Conservation (phyloP, 164 flowering plant species). For the Aristolochia californica region DNA sequence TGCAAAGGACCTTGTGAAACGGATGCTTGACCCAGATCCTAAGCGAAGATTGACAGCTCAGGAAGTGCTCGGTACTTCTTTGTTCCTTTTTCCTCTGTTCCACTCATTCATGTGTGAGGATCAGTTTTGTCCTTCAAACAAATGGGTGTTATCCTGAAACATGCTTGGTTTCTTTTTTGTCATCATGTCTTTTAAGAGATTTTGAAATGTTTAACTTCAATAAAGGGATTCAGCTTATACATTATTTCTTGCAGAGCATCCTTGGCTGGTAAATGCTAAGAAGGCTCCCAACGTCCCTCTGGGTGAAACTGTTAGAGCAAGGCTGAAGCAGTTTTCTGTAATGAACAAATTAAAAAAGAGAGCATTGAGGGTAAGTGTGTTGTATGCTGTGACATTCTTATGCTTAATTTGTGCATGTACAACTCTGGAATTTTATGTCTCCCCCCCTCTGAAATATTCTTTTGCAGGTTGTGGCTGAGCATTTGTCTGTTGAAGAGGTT, state of each 20-base stretch:
- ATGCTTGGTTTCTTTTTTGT: background rate
- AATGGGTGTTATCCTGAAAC: no score
- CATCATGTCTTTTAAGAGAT: no score
- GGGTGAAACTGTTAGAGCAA: slow-evolving; percentile 83
- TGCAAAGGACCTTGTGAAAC: slow-evolving; percentile 86
- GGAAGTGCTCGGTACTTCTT: slow-evolving; percentile 63
- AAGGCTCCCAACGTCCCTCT: slow-evolving; percentile 84
- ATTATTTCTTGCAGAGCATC: slow-evolving; percentile 54
- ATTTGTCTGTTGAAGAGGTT: slow-evolving; percentile 79
- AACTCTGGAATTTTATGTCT: no score
- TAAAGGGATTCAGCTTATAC: no score
- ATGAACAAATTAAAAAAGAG: slow-evolving; percentile 94
- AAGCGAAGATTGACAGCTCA: slow-evolving; percentile 70
- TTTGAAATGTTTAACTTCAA: no score
- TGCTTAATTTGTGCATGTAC: background rate
- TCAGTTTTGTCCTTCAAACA: no score
- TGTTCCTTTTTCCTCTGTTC: background rate
- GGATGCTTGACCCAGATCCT: slow-evolving; percentile 90
- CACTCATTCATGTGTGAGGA: background rate
- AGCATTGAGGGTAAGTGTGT: slow-evolving; percentile 66
- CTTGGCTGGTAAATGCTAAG: slow-evolving; percentile 83
- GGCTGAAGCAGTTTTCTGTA: slow-evolving; percentile 85
- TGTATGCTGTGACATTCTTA: background rate
- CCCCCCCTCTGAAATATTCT: no score
- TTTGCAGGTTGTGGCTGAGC: slow-evolving; percentile 75